Percentiles rank a stretch among this genome's conserved stretches.
Conservation (phyloP, 2,329 filamentous ascomycete species). For the Colletotrichum liriopes region DNA sequence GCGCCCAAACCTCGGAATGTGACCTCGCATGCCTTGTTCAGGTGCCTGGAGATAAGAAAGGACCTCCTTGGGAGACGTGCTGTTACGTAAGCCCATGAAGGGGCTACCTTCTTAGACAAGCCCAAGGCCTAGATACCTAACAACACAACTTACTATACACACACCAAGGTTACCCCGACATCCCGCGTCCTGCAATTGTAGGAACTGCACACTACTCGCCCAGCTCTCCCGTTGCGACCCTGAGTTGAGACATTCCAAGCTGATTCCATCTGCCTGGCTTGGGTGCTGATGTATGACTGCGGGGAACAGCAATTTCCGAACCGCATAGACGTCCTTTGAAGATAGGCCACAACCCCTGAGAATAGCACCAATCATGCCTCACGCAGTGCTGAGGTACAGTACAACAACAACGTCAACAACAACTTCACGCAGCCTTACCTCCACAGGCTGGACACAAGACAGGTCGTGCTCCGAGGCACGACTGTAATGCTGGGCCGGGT, state of each 20-base stretch:
- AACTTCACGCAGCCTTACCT: not conserved
- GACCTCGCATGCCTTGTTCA: not conserved
- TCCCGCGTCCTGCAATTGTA: not conserved
- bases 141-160: too few species aligned
- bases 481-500: too few species aligned
- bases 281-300: not conserved
- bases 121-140: too few species aligned
- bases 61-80: not conserved
- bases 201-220: too few species aligned
- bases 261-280: not conserved
- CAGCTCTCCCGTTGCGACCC: not conserved
- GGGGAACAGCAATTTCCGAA: not conserved
- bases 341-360: not conserved
- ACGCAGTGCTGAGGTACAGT: not conserved
- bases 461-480: not conserved
- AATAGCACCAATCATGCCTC: not conserved
- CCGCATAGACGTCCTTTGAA: too few species aligned
- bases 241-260: not conserved
- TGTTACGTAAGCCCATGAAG: too few species aligned
- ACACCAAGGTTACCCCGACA: too few species aligned
- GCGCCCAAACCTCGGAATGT: not conserved
- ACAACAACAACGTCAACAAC: too few species aligned
- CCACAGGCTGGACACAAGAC: not conserved
- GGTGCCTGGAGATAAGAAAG: not conserved
- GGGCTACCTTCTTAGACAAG: too few species aligned